These are phyloP conservation scores for Lojkania enalia DNA, from an alignment of 2,329 filamentous ascomycete genomes.

Conservation along the genomic window DNA sequence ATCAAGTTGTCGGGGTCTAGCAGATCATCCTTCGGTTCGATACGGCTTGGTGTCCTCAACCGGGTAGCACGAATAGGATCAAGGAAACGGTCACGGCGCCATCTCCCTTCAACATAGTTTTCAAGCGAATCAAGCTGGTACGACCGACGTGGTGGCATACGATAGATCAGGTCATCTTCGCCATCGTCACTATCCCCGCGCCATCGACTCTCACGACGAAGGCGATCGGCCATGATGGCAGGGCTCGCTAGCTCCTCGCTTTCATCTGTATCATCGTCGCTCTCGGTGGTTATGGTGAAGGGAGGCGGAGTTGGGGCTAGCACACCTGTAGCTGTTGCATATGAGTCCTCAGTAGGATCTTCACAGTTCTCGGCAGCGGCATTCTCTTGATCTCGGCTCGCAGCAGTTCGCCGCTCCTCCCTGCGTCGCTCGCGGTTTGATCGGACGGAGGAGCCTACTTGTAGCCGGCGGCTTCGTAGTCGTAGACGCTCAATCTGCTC, in stretches of 20 bases:
- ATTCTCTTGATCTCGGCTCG: slow-evolving; percentile 29
- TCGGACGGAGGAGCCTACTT: slow-evolving; percentile 9
- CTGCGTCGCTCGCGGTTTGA: slow-evolving; percentile 7
- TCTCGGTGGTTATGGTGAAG: slow-evolving; percentile 46
- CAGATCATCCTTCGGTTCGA: slow-evolving; percentile 31
- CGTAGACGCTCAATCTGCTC: slow-evolving; percentile 32
- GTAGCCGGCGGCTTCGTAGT: slow-evolving; percentile 20
- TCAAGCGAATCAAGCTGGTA: slow-evolving; percentile 27
- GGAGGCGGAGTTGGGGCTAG: slow-evolving; percentile 44
- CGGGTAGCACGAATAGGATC: slow-evolving; percentile 36
- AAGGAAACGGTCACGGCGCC: slow-evolving; percentile 38
- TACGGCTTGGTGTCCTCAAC: slow-evolving; percentile 39
- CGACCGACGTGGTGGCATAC: slow-evolving; percentile 27
- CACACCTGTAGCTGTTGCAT: slow-evolving; percentile 27
- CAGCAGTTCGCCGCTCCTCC: slow-evolving; percentile 9
- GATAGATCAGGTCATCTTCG: slow-evolving; percentile 34
- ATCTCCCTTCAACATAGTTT: slow-evolving; percentile 31
- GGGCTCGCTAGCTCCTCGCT: slow-evolving; percentile 45
- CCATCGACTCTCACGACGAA: slow-evolving; percentile 44
- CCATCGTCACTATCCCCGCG: slow-evolving; percentile 43
- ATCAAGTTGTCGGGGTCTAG: slow-evolving; percentile 52
- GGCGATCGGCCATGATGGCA: slow-evolving; percentile 45
- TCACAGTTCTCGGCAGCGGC: slow-evolving; percentile 35
- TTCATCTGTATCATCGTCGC: slow-evolving; percentile 37
- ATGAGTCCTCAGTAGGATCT: slow-evolving; percentile 27